Evolutionary conservation across 2,329 filamentous ascomycete species (phyloP).

Genomic region (Aspergillus aculeatus): DNA sequence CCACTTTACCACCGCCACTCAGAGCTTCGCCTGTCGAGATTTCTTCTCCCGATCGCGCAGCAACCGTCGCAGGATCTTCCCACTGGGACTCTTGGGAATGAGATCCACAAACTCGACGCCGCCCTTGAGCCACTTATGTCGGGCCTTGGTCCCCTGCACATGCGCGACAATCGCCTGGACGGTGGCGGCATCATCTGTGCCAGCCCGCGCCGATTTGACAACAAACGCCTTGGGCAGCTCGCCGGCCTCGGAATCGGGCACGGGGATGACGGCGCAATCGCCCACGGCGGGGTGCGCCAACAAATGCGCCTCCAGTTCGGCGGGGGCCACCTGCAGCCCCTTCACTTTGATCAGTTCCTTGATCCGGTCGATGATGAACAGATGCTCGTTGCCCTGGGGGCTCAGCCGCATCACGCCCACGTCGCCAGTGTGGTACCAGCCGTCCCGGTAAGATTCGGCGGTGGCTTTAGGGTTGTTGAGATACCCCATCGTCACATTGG

Average conservation of each 20-base stretch:
- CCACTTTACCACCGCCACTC: too few species aligned
- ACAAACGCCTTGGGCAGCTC: slow-evolving; percentile 60
- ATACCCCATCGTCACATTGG: slow-evolving; percentile 68
- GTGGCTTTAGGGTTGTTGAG: slow-evolving; percentile 71
- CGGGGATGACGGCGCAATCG: slow-evolving; percentile 53
- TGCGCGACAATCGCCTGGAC: neutral
- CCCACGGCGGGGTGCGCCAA: slow-evolving; percentile 57
- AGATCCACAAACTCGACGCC: neutral
- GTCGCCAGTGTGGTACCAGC: slow-evolving; percentile 65
- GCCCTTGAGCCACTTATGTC: neutral
- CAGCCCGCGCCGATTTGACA: slow-evolving; percentile 41
- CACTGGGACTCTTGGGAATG: neutral
- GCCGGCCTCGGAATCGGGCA: slow-evolving; percentile 43
- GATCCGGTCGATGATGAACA: slow-evolving; percentile 57
- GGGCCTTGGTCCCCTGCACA: neutral
- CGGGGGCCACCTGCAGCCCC: slow-evolving; percentile 56
- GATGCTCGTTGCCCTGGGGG: slow-evolving; percentile 16
- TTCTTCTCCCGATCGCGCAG: neutral
- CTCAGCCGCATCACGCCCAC: slow-evolving; percentile 51
- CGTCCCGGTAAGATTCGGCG: slow-evolving; percentile 60
- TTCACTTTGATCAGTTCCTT: slow-evolving; percentile 71
- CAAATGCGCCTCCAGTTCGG: slow-evolving; percentile 63
- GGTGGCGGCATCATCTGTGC: neutral
- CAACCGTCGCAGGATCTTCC: neutral
- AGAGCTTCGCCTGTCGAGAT: neutral